Evolutionary conservation across 106 monocot genomes (phyloP).

Genomic region (Triglochin maritima): DNA sequence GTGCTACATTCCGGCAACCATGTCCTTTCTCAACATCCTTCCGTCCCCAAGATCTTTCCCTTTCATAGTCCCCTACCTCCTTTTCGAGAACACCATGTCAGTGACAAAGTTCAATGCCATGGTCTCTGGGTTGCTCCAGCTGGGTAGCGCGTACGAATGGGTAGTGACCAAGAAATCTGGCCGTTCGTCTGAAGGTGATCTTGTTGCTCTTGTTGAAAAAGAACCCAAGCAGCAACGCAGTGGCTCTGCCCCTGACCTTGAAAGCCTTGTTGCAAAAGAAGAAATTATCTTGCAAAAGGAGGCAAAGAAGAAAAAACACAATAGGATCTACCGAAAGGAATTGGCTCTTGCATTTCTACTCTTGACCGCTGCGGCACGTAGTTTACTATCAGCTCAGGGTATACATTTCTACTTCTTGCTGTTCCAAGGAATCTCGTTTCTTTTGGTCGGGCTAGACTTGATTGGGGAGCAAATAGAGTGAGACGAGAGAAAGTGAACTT

Average conservation of each 20-base stretch:
- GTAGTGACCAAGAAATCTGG: conserved; percentile 80
- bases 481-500: not conserved
- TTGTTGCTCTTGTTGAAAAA: conserved; percentile 27
- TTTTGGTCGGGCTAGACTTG: conserved; percentile 58
- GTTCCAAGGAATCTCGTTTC: conserved; percentile 63
- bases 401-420: conserved; percentile 80
- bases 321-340: conserved; percentile 69
- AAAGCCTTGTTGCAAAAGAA: conserved; percentile 20
- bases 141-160: conserved; percentile 79
- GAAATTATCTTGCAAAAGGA: conserved; percentile 9
- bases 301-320: conserved; percentile 51
- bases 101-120: conserved; percentile 96
- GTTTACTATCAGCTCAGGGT: conserved; percentile 58
- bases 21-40: conserved; percentile 79
- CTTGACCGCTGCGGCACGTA: conserved; percentile 48
- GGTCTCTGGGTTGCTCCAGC: conserved; percentile 81
- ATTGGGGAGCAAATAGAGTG: conserved; percentile 70
- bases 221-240: conserved; percentile 25
- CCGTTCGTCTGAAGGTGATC: conserved; percentile 54
- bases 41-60: conserved; percentile 71
- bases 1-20: conserved; percentile 60
- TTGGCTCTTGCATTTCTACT: conserved; percentile 47
- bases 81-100: conserved; percentile 94
- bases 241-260: conserved; percentile 28
- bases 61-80: conserved; percentile 73